Evolutionary conservation across 108 stramenopile genomes (phyloP).

Genomic region (Stephanodiscus triporus): DNA sequence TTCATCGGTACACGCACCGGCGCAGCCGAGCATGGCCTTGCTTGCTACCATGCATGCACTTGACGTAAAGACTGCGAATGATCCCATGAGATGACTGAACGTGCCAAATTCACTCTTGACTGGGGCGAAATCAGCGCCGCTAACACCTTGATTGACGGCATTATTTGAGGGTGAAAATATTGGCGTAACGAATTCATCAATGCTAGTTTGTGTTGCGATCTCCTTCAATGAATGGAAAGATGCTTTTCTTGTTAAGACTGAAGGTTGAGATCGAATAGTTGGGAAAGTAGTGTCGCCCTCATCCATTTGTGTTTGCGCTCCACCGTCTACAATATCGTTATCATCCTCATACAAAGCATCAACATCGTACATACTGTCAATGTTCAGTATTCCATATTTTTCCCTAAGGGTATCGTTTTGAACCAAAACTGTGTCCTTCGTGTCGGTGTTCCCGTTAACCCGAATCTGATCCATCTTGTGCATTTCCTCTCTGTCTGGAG

Average conservation of each 20-base stretch:
- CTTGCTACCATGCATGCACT: conserved; percentile 28
- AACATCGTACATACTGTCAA: neutral
- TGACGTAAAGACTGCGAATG: conserved; percentile 27
- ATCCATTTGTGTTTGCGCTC: too few species aligned
- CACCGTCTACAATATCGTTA: neutral
- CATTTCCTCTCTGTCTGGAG: neutral
- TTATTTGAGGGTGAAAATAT: too few species aligned
- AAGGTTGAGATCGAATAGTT: neutral
- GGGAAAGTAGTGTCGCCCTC: too few species aligned
- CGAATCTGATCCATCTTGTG: too few species aligned
- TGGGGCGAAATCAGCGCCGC: neutral
- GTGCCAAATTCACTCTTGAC: conserved; percentile 7
- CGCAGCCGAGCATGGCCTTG: conserved; percentile 27
- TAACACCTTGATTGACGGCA: too few species aligned
- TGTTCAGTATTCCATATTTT: neutral
- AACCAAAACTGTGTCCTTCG: neutral
- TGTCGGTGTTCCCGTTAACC: neutral
- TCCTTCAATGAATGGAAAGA: conserved; percentile 4
- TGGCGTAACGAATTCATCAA: neutral
- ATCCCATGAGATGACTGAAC: conserved; percentile 26
- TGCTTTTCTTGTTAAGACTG: neutral
- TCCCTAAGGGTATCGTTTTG: neutral
- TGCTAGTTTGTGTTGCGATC: conserved; percentile 10
- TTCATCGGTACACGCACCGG: conserved; percentile 28
- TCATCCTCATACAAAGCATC: conserved; percentile 3